Evolutionary conservation across 2,329 filamentous ascomycete genomes (phyloP).

Genomic region (Claviceps arundinis): DNA sequence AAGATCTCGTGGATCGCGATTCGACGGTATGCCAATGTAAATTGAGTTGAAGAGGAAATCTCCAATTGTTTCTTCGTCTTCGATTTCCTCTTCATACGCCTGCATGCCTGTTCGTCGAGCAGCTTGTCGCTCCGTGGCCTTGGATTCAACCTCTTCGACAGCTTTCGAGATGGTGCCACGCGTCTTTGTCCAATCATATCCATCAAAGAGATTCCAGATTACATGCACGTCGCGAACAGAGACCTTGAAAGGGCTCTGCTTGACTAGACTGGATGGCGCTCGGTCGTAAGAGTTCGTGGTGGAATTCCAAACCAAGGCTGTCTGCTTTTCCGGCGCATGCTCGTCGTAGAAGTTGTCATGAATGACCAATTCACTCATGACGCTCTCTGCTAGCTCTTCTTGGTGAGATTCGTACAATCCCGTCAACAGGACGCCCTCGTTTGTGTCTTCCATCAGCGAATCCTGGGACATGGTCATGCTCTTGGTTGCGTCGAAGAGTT

Average conservation of each 20-base stretch:
- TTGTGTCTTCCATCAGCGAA: constrained; percentile 21
- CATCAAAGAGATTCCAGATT: constrained; percentile 97
- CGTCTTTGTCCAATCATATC: constrained; percentile 89
- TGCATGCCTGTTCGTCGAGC: constrained; percentile 41
- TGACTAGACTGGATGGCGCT: constrained; percentile 46
- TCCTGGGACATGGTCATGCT: constrained; percentile 17
- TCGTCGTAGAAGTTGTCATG: constrained; percentile 66
- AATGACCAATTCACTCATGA: constrained; percentile 50
- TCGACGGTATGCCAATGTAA: constrained; percentile 84
- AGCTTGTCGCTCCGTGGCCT: constrained; percentile 59
- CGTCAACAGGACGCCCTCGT: constrained; percentile 23
- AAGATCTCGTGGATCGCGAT: constrained; percentile 71
- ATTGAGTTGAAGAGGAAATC: constrained; percentile 98
- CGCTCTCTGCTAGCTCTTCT: constrained; percentile 32
- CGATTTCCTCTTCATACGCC: constrained; percentile 54
- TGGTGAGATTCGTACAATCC: constrained; percentile 15
- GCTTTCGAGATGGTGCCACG: constrained; percentile 76
- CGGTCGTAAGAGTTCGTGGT: constrained; percentile 60
- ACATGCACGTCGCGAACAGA: constrained; percentile 77
- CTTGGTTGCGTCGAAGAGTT: constrained; percentile 34
- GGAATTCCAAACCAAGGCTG: constrained; percentile 71
- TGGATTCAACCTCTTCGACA: constrained; percentile 74
- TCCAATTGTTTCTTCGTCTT: constrained; percentile 76
- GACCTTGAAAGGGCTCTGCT: constrained; percentile 60
- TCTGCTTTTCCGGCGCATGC: constrained; percentile 43